Evolutionary conservation across 495 filamentous ascomycete genomes (phyloP).

Genomic region (Elasticomyces elasticus): DNA sequence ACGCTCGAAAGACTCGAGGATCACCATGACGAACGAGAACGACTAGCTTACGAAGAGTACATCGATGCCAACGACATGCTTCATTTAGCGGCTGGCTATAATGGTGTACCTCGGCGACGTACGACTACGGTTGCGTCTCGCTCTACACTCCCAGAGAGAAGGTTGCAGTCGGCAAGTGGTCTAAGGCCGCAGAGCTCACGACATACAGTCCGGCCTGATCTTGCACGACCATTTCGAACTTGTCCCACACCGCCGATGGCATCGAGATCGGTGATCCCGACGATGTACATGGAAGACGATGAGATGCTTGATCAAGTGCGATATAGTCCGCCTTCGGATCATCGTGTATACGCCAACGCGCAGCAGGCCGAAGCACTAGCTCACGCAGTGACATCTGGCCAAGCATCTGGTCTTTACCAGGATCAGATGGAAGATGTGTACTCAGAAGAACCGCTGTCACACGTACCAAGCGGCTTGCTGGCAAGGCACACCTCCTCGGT

Average conservation of each 20-base stretch:
- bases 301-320: conserved; percentile 8
- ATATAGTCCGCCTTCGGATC: not conserved
- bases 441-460: not conserved
- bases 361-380: not conserved
- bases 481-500: not conserved
- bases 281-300: not conserved
- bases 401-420: not conserved
- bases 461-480: not conserved
- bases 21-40: not conserved
- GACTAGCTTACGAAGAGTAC: not conserved
- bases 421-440: not conserved
- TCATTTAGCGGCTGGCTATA: too few relatives aligned
- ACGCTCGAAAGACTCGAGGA: not conserved
- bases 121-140: too few relatives aligned
- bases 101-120: too few relatives aligned
- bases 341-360: not conserved
- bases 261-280: not conserved
- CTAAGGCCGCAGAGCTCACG: not conserved
- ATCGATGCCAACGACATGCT: too few relatives aligned
- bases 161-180: not conserved
- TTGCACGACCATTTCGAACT: not conserved
- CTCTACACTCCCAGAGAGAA: not conserved
- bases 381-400: not conserved
- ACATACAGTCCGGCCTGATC: not conserved
- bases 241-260: not conserved